Conservation (phyloP, 2,329 filamentous ascomycete species). For the Fusarium torulosum region DNA sequence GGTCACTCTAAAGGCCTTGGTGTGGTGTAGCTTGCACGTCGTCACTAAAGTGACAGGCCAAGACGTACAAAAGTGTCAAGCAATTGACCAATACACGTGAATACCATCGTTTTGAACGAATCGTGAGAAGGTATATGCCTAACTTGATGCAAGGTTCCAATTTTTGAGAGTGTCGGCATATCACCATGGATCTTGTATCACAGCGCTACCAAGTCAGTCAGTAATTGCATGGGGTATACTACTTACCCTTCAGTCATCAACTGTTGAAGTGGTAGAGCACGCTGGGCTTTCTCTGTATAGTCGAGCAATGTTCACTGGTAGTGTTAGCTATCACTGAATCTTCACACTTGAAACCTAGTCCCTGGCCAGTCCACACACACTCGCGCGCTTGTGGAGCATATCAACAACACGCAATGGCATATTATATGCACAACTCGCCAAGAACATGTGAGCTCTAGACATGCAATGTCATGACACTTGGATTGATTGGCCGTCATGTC, state of each 20-base stretch:
- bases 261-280: neutral
- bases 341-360: constrained; percentile 14
- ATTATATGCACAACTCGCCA: neutral
- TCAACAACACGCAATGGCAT: neutral
- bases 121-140: neutral
- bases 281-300: neutral
- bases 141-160: neutral
- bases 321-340: constrained; percentile 13
- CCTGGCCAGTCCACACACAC: constrained; percentile 15
- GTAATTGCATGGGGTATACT: neutral
- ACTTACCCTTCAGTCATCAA: neutral
- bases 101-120: neutral
- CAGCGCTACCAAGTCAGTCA: neutral
- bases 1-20: too few species aligned
- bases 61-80: neutral
- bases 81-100: neutral
- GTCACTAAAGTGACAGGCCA: neutral
- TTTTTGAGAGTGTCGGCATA: neutral
- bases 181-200: neutral
- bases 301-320: too few species aligned
- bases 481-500: constrained; percentile 13
- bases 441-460: constrained; percentile 9
- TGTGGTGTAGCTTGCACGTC: too few species aligned
- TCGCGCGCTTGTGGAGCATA: constrained; percentile 16
- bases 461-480: neutral